Evolutionary conservation across 441 rosid species (phyloP).

Genomic region (Raphanus hybrid): DNA sequence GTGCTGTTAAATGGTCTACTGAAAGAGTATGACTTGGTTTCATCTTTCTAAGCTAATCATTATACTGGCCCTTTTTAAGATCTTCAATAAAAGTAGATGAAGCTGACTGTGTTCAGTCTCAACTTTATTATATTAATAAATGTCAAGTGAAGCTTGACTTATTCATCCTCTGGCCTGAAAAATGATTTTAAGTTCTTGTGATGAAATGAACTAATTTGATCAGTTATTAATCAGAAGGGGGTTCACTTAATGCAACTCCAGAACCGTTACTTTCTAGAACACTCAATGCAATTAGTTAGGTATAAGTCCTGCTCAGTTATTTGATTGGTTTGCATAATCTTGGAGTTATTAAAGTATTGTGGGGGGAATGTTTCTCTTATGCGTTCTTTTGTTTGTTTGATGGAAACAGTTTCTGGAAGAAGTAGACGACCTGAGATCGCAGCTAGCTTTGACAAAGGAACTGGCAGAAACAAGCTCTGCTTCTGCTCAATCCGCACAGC

Average conservation of each 20-base stretch:
- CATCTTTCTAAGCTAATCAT: constrained; percentile 32
- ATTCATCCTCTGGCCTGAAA: constrained; percentile 18
- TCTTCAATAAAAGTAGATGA: constrained; percentile 29
- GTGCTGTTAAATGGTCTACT: neutral
- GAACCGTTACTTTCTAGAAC: neutral
- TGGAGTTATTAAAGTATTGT: neutral
- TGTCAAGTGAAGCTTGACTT: constrained; percentile 10
- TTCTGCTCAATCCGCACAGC: constrained; percentile 78
- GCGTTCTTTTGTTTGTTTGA: neutral
- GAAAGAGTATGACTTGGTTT: constrained; percentile 2
- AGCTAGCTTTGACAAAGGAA: constrained; percentile 67
- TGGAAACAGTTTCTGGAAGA: constrained; percentile 63
- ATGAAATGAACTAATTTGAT: neutral
- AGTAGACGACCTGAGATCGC: constrained; percentile 64
- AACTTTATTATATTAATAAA: constrained; percentile 3
- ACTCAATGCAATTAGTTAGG: neutral
- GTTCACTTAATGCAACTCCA: neutral
- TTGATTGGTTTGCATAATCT: neutral
- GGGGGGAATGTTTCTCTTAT: constrained; percentile 5
- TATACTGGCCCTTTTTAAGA: constrained; percentile 17
- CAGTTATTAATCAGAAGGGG: neutral
- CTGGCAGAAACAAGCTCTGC: constrained; percentile 72
- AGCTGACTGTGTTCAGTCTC: constrained; percentile 26
- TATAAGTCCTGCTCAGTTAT: neutral
- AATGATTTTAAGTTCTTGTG: neutral